Percentiles rank a stretch among this genome's conserved stretches.
These are phyloP conservation scores for Tetrapisispora taiwanensis DNA, from an alignment of 805 yeast species.

Conservation along the genomic window DNA sequence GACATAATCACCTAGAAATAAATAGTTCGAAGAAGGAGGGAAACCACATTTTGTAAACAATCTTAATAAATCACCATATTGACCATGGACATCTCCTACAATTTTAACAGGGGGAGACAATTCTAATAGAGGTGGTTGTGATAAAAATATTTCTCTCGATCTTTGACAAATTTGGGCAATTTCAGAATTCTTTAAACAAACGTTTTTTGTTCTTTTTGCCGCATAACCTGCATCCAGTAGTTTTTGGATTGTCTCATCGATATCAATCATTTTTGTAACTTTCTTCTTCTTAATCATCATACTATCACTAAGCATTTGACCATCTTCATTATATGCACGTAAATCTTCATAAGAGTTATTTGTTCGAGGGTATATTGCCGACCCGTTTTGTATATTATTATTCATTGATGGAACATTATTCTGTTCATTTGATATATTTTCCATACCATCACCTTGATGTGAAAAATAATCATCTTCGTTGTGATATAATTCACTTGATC, in stretches of 20 bases:
- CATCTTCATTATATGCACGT: neutral
- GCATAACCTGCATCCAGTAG: slow-evolving; percentile 91
- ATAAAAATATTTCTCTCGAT: slow-evolving; percentile 80
- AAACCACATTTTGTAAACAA: slow-evolving; percentile 93
- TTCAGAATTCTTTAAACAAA: slow-evolving; percentile 84
- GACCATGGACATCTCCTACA: slow-evolving; percentile 95
- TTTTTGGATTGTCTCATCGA: slow-evolving; percentile 85
- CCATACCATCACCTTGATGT: neutral
- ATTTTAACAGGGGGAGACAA: slow-evolving; percentile 72
- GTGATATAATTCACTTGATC: slow-evolving; percentile 1
- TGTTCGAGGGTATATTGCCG: neutral
- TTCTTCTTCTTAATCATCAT: slow-evolving; percentile 13
- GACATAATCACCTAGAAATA: slow-evolving; percentile 92
- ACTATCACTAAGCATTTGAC: neutral
- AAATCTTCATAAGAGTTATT: neutral
- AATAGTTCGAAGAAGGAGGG: slow-evolving; percentile 87
- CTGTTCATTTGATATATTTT: neutral
- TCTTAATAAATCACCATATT: slow-evolving; percentile 82
- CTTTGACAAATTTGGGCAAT: slow-evolving; percentile 76
- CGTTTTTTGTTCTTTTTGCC: slow-evolving; percentile 82
- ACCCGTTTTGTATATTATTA: neutral
- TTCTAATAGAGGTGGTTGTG: slow-evolving; percentile 85
- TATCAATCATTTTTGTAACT: slow-evolving; percentile 34
- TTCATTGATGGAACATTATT: neutral
- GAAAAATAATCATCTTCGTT: slow-evolving; percentile 16